These are phyloP conservation scores for Cubamyces lactineus DNA, from an alignment of 768 basidiomycete species.

Conservation along the genomic window DNA sequence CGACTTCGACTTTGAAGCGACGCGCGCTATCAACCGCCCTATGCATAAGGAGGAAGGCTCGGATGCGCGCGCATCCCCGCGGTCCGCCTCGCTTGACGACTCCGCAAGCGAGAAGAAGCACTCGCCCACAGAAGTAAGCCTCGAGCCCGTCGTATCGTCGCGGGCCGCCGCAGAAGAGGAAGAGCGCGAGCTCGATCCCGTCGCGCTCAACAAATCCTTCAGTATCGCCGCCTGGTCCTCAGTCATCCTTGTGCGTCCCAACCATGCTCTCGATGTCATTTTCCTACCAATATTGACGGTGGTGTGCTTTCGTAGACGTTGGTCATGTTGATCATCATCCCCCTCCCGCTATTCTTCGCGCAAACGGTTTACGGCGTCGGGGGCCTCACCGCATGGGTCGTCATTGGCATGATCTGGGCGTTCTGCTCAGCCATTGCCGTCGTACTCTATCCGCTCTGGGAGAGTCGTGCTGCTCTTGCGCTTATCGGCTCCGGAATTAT, in stretches of 20 bases:
- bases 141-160: slow-evolving; percentile 41
- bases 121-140: slow-evolving; percentile 24
- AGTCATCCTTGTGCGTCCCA: slow-evolving; percentile 55
- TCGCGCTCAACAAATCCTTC: slow-evolving; percentile 72
- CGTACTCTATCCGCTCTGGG: slow-evolving; percentile 85
- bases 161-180: slow-evolving; percentile 36
- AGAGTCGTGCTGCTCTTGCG: slow-evolving; percentile 69
- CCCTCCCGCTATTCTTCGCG: slow-evolving; percentile 86
- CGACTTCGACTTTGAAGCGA: slow-evolving; percentile 78
- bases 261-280: not conserved
- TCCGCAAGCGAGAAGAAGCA: slow-evolving; percentile 44
- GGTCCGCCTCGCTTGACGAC: slow-evolving; percentile 34
- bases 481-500: slow-evolving; percentile 63
- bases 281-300: slow-evolving; percentile 1
- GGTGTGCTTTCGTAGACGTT: slow-evolving; percentile 45
- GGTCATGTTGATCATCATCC: slow-evolving; percentile 73
- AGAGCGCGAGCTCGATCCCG: slow-evolving; percentile 67
- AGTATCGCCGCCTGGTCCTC: slow-evolving; percentile 80
- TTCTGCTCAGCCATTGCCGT: slow-evolving; percentile 77
- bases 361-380: slow-evolving; percentile 65
- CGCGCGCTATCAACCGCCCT: slow-evolving; percentile 74
- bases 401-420: slow-evolving; percentile 81
- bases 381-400: slow-evolving; percentile 80
- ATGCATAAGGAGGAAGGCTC: slow-evolving; percentile 23
- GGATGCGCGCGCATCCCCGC: not conserved